These are phyloP conservation scores for Stagonosporopsis rhizophila DNA, from an alignment of 2,329 filamentous ascomycete species.

Conservation along the genomic window DNA sequence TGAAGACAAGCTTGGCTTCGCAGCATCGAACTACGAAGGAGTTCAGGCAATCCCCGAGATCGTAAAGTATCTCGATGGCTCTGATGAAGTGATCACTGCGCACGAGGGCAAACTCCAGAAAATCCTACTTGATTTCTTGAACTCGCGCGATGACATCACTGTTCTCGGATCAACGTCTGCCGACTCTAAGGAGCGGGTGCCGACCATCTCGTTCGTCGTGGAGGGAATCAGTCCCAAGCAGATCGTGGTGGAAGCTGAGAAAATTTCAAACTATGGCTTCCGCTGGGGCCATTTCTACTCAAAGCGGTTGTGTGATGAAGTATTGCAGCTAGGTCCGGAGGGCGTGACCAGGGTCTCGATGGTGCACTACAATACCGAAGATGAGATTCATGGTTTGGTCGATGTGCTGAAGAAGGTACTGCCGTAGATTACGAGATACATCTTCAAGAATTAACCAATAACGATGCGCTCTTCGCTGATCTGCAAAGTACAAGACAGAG, in stretches of 20 bases:
- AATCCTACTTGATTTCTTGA: slow-evolving; percentile 67
- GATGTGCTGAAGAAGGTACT: slow-evolving; percentile 61
- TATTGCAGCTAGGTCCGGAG: slow-evolving; percentile 65
- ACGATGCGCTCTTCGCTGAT: not conserved
- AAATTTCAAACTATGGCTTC: slow-evolving; percentile 65
- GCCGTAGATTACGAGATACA: slow-evolving; percentile 15
- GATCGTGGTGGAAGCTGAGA: slow-evolving; percentile 69
- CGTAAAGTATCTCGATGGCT: slow-evolving; percentile 64
- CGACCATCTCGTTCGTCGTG: slow-evolving; percentile 72
- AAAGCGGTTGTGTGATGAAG: slow-evolving; percentile 65
- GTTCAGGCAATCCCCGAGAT: slow-evolving; percentile 68
- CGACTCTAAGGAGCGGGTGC: slow-evolving; percentile 61
- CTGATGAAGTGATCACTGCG: slow-evolving; percentile 54
- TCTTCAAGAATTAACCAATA: not conserved
- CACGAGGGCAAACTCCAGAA: slow-evolving; percentile 69
- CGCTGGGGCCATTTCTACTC: slow-evolving; percentile 75
- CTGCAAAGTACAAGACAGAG: not conserved
- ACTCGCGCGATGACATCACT: slow-evolving; percentile 59
- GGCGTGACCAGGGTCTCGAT: slow-evolving; percentile 74
- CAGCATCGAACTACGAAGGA: slow-evolving; percentile 74
- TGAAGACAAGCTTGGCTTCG: slow-evolving; percentile 71
- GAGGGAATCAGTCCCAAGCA: slow-evolving; percentile 62
- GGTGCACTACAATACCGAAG: slow-evolving; percentile 75
- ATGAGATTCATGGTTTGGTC: slow-evolving; percentile 63
- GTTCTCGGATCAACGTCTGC: slow-evolving; percentile 65